phyloP scores from a whole-genome alignment of 2,329 filamentous ascomycete species.

The Botryotinia calthae region DNA sequence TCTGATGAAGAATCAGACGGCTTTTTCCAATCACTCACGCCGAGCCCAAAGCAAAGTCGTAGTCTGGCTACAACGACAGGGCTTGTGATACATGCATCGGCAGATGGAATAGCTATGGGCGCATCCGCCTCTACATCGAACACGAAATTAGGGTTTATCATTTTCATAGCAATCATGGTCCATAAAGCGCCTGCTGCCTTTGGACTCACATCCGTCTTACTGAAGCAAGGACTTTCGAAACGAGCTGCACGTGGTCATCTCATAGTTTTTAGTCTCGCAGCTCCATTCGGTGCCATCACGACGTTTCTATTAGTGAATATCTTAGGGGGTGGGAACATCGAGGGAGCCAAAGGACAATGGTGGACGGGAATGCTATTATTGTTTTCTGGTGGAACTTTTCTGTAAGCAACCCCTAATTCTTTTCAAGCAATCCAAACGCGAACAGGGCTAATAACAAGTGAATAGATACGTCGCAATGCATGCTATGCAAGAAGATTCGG shows the following conservation, averaged over 20 bases:
- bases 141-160: conserved; percentile 78
- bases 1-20: conserved; percentile 54
- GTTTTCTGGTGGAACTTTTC: conserved; percentile 94
- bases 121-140: conserved; percentile 77
- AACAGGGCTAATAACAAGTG: conserved; percentile 28
- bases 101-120: conserved; percentile 93
- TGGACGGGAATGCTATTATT: conserved; percentile 89
- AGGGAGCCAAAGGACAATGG: conserved; percentile 61
- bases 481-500: conserved; percentile 79
- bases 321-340: conserved; percentile 60
- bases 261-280: conserved; percentile 86
- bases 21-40: conserved; percentile 58
- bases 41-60: conserved; percentile 56
- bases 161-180: conserved; percentile 95
- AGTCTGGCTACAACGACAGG: conserved; percentile 84
- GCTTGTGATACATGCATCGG: conserved; percentile 91
- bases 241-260: conserved; percentile 80
- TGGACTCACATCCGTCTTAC: conserved; percentile 81
- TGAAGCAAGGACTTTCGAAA: conserved; percentile 90
- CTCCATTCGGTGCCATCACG: conserved; percentile 77
- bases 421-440: neutral
- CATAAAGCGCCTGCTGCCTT: conserved; percentile 97
- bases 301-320: conserved; percentile 81
- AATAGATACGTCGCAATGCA: conserved; percentile 95
- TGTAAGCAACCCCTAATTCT: conserved; percentile 58